Evolutionary conservation across 345 rosid species (phyloP).

Genomic region (Salix dunnii): DNA sequence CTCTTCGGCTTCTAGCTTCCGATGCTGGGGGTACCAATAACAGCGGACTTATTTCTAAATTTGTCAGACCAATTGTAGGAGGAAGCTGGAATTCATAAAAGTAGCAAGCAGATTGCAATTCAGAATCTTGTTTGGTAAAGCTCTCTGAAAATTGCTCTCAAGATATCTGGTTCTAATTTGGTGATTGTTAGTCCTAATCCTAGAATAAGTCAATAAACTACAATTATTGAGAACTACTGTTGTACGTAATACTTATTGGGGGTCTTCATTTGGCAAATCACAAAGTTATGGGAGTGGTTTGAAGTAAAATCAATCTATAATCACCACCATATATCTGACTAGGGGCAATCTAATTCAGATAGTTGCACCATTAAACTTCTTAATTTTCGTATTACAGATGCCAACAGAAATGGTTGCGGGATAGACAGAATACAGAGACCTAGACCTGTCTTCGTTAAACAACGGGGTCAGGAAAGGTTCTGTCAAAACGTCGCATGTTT

Average conservation of each 20-base stretch:
- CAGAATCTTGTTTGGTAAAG: neutral
- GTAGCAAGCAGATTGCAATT: constrained; percentile 8
- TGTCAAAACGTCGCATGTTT: neutral
- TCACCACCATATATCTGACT: neutral
- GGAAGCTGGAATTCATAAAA: constrained; percentile 15
- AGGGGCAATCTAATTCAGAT: neutral
- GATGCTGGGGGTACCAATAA: constrained; percentile 30
- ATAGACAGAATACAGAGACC: neutral
- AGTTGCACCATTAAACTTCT: neutral
- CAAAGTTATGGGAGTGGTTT: neutral
- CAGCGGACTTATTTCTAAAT: constrained; percentile 30
- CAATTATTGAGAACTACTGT: neutral
- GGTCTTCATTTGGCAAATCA: neutral
- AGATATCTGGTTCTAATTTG: neutral
- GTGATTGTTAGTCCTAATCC: neutral
- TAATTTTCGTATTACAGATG: neutral
- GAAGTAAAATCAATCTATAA: neutral
- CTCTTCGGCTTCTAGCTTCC: constrained; percentile 24
- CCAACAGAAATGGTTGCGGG: neutral
- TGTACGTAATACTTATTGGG: neutral
- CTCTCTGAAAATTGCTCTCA: neutral
- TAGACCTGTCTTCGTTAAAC: neutral
- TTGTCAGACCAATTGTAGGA: constrained; percentile 31
- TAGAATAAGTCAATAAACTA: neutral
- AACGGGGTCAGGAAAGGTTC: neutral